phyloP scores from a whole-genome alignment of 495 filamentous ascomycete genomes.

The Aspergillus homomorphus region DNA sequence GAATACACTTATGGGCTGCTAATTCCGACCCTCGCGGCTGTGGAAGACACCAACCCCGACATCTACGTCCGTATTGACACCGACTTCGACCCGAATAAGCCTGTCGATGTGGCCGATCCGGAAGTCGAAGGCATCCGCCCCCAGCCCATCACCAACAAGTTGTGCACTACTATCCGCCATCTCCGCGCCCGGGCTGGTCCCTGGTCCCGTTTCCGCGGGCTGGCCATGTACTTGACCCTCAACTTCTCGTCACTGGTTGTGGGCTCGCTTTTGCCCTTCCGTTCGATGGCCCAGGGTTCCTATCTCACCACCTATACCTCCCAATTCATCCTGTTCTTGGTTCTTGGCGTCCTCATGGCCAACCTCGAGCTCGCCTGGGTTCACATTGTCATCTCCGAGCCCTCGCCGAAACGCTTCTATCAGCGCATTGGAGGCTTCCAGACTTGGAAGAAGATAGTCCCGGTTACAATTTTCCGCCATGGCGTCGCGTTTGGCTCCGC shows the following conservation, averaged over 20 bases:
- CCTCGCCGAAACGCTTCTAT: slow-evolving; percentile 49
- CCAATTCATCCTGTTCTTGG: slow-evolving; percentile 35
- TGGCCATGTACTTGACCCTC: slow-evolving; percentile 37
- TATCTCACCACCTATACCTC: too few species aligned
- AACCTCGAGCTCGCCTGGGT: slow-evolving; percentile 57
- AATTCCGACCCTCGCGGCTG: slow-evolving; percentile 56
- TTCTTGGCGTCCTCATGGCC: slow-evolving; percentile 43
- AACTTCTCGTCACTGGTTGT: slow-evolving; percentile 29
- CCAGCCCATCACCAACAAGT: slow-evolving; percentile 57
- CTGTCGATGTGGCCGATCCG: slow-evolving; percentile 31
- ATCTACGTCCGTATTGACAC: slow-evolving; percentile 49
- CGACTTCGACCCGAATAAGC: slow-evolving; percentile 35
- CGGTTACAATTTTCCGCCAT: slow-evolving; percentile 47
- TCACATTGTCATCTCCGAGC: slow-evolving; percentile 58
- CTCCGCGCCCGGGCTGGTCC: slow-evolving; percentile 54
- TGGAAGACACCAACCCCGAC: slow-evolving; percentile 60
- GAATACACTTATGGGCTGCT: slow-evolving; percentile 59
- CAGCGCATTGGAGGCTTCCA: slow-evolving; percentile 47
- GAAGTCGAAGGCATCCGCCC: slow-evolving; percentile 24
- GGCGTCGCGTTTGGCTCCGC: slow-evolving; percentile 28
- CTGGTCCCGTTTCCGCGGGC: slow-evolving; percentile 57
- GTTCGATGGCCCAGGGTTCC: slow-evolving; percentile 26
- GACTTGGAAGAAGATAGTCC: slow-evolving; percentile 48
- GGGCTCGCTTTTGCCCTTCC: slow-evolving; percentile 24
- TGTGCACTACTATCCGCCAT: slow-evolving; percentile 55